These are phyloP conservation scores for Colletotrichum paranaense DNA, from an alignment of 2,329 filamentous ascomycete species.

Conservation along the genomic window DNA sequence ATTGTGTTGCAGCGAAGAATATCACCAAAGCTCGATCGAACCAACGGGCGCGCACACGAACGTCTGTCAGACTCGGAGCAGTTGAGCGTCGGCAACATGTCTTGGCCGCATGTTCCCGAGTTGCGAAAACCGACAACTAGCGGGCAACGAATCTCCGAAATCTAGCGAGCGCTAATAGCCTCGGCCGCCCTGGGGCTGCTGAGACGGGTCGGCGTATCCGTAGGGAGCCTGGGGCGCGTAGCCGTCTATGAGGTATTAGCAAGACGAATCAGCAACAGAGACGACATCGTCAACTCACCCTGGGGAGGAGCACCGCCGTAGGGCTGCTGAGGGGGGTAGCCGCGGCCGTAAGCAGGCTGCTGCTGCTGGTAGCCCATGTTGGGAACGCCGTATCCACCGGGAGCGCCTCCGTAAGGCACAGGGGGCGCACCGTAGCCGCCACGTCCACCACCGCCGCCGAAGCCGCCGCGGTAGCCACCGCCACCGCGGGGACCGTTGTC, in stretches of 20 bases:
- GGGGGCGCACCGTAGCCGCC: constrained; percentile 47
- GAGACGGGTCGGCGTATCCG: constrained; percentile 59
- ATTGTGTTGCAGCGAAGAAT: constrained; percentile 38
- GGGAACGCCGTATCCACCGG: constrained; percentile 47
- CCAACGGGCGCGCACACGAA: constrained; percentile 37
- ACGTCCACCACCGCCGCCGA: constrained; percentile 52
- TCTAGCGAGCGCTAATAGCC: constrained; percentile 52
- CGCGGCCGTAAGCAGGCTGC: constrained; percentile 55
- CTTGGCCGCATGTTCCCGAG: constrained; percentile 29
- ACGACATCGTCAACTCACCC: constrained; percentile 46
- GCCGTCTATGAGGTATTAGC: constrained; percentile 18
- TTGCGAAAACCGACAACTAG: constrained; percentile 31
- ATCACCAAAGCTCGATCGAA: constrained; percentile 39
- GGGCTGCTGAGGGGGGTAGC: constrained; percentile 52
- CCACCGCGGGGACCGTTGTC: constrained; percentile 77
- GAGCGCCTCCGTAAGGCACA: constrained; percentile 42
- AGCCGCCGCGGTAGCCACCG: constrained; percentile 58
- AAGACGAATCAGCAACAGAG: not conserved
- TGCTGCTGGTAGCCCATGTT: constrained; percentile 47
- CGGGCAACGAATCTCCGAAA: constrained; percentile 36
- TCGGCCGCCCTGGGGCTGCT: constrained; percentile 47
- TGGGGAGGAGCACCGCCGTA: constrained; percentile 49
- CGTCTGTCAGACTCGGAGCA: constrained; percentile 36
- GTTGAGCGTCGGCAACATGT: constrained; percentile 33
- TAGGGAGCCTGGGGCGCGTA: constrained; percentile 44